Conservation (phyloP, 2,329 filamentous ascomycete genomes). For the Diatrype stigma region DNA sequence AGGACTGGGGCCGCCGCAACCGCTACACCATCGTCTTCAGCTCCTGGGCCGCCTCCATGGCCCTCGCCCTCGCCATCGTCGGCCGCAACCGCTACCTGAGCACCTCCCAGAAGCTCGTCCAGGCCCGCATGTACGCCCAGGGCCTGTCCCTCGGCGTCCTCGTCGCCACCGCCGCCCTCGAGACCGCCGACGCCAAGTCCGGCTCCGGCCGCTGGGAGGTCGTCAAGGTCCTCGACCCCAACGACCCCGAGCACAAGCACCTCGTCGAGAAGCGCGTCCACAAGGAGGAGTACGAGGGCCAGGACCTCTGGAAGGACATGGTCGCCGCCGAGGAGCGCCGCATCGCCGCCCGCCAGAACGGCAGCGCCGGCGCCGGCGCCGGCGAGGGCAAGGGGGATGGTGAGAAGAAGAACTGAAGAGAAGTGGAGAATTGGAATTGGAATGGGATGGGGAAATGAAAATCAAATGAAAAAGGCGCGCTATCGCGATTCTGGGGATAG, state of each 20-base stretch:
- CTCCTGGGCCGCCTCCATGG: slow-evolving; percentile 80
- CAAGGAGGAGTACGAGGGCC: slow-evolving; percentile 80
- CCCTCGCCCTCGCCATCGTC: slow-evolving; percentile 68
- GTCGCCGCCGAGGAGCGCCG: slow-evolving; percentile 72
- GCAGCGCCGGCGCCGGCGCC: too few species aligned
- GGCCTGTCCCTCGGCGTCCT: slow-evolving; percentile 81
- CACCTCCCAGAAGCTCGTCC: slow-evolving; percentile 81
- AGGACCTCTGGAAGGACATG: slow-evolving; percentile 95
- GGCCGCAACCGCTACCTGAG: slow-evolving; percentile 71
- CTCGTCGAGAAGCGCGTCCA: slow-evolving; percentile 84
- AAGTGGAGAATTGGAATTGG: too few species aligned
- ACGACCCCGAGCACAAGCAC: slow-evolving; percentile 78
- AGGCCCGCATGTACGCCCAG: slow-evolving; percentile 92
- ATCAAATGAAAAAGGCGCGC: too few species aligned
- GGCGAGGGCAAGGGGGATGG: too few species aligned
- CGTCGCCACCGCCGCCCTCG: slow-evolving; percentile 76
- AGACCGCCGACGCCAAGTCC: slow-evolving; percentile 71
- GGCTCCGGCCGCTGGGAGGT: slow-evolving; percentile 81
- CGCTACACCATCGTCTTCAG: slow-evolving; percentile 81
- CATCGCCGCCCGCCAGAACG: slow-evolving; percentile 38
- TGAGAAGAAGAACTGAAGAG: too few species aligned
- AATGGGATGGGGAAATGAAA: too few species aligned
- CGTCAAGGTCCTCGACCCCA: slow-evolving; percentile 72
- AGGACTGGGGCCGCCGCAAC: slow-evolving; percentile 73
- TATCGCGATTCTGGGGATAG: too few species aligned